Evolutionary conservation across 2,329 filamentous ascomycete species (phyloP).

Genomic region (Paraconiothyrium brasiliense): DNA sequence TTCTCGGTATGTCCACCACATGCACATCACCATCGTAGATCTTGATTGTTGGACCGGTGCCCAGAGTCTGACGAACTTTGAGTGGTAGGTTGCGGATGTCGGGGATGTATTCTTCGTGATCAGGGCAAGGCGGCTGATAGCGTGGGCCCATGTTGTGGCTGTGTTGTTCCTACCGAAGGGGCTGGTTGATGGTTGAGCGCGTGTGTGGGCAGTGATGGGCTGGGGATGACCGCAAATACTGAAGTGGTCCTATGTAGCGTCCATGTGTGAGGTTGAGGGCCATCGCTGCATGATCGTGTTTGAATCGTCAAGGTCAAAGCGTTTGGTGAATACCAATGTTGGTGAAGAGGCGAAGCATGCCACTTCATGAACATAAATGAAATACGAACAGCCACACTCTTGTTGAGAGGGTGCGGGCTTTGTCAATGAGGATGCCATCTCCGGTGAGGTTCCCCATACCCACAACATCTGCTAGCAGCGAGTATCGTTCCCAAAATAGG

Average conservation of each 20-base stretch:
- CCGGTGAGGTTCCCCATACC: neutral
- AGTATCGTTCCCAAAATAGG: neutral
- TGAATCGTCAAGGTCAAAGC: neutral
- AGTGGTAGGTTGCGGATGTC: neutral
- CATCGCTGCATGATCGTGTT: neutral
- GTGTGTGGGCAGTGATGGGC: neutral
- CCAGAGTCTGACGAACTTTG: neutral
- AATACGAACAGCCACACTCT: neutral
- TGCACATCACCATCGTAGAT: slow-evolving; percentile 7
- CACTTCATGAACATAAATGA: neutral
- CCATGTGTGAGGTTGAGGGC: neutral
- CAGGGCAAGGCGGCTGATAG: neutral
- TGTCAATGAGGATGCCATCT: neutral
- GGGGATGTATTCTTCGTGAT: neutral
- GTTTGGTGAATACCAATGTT: neutral
- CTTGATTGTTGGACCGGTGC: neutral
- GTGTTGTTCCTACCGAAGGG: neutral
- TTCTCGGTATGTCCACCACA: slow-evolving; percentile 1
- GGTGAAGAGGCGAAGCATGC: neutral
- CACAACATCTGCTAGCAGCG: neutral
- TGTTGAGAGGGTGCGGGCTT: neutral
- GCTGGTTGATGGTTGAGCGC: neutral
- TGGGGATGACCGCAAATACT: neutral
- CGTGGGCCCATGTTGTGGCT: neutral
- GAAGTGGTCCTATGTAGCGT: neutral